Percentiles rank a stretch among this genome's conserved stretches.
phyloP scores from a whole-genome alignment of 257 asterid species.

The Nicotiana obtusifolia region DNA sequence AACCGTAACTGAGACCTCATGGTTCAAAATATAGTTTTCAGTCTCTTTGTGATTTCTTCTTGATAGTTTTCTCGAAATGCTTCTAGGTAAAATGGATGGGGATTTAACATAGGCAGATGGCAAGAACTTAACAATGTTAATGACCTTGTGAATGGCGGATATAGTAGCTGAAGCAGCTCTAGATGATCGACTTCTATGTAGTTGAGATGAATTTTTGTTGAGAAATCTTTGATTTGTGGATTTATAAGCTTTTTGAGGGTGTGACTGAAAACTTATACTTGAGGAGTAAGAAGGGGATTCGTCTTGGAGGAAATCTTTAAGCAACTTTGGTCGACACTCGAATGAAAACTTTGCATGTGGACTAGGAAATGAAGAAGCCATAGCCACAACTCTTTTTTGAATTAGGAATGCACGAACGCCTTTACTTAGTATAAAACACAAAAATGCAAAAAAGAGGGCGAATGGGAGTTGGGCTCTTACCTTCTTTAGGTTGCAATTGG shows the following conservation, averaged over 20 bases:
- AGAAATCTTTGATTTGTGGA: background rate
- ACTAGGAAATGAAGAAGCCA: conserved; percentile 26
- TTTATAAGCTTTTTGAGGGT: background rate
- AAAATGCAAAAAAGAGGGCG: background rate
- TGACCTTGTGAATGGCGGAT: conserved; percentile 47
- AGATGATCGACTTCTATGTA: conserved; percentile 42
- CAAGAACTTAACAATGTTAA: conserved; percentile 42
- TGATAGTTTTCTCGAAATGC: conserved; percentile 29
- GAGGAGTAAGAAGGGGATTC: background rate
- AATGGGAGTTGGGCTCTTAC: background rate
- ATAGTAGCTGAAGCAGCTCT: conserved; percentile 47
- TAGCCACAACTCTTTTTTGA: background rate
- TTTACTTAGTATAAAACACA: background rate
- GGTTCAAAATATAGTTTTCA: background rate
- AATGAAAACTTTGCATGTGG: conserved; percentile 39
- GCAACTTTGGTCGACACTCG: conserved; percentile 9
- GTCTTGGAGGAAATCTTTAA: conserved; percentile 9
- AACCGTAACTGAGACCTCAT: conserved; percentile 16
- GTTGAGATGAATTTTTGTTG: conserved; percentile 2
- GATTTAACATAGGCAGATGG: conserved; percentile 36
- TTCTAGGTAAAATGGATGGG: conserved; percentile 18
- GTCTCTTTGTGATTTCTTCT: background rate
- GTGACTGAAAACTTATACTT: no score
- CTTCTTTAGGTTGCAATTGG: background rate
- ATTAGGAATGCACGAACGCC: background rate